phyloP scores from a whole-genome alignment of 495 filamentous ascomycete species.

The Talaromyces thailandensis region DNA sequence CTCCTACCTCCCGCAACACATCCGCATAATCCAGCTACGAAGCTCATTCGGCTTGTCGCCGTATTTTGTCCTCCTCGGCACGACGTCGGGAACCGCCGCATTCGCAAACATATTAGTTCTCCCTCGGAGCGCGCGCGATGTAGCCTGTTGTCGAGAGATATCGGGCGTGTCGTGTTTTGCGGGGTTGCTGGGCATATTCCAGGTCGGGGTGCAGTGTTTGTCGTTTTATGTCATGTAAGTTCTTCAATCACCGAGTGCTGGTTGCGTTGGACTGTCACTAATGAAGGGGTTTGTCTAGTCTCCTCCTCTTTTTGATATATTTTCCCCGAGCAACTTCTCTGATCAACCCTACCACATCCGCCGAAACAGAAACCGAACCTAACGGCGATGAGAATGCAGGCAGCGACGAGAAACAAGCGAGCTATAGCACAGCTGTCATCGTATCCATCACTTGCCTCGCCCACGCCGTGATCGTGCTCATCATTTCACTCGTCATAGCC shows the following conservation, averaged over 20 bases:
- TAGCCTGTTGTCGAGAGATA: constrained; percentile 75
- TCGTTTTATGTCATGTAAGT: constrained; percentile 82
- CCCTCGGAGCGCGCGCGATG: constrained; percentile 64
- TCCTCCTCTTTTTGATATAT: constrained; percentile 80
- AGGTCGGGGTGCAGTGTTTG: constrained; percentile 83
- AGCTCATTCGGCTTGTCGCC: constrained; percentile 96
- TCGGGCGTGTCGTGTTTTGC: constrained; percentile 76
- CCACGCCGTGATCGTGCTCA: constrained; percentile 59
- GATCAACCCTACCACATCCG: constrained; percentile 15
- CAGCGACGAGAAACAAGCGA: constrained; percentile 34
- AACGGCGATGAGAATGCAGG: constrained; percentile 16
- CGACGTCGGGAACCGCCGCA: constrained; percentile 75
- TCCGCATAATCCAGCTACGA: constrained; percentile 75
- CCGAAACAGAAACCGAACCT: constrained; percentile 15
- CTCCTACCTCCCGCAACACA: constrained; percentile 92
- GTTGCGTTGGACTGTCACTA: background rate
- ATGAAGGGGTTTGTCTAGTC: constrained; percentile 30
- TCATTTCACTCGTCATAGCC: constrained; percentile 55
- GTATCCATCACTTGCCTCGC: constrained; percentile 61
- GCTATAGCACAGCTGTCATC: constrained; percentile 64
- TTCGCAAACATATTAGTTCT: constrained; percentile 88
- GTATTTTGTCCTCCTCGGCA: constrained; percentile 85
- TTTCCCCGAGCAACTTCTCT: constrained; percentile 59
- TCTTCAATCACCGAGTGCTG: background rate
- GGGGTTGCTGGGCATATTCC: constrained; percentile 75